Base-by-base conservation (phyloP, 1,284 basidiomycete genomes). In the Singerocomus rubriflavus region DNA sequence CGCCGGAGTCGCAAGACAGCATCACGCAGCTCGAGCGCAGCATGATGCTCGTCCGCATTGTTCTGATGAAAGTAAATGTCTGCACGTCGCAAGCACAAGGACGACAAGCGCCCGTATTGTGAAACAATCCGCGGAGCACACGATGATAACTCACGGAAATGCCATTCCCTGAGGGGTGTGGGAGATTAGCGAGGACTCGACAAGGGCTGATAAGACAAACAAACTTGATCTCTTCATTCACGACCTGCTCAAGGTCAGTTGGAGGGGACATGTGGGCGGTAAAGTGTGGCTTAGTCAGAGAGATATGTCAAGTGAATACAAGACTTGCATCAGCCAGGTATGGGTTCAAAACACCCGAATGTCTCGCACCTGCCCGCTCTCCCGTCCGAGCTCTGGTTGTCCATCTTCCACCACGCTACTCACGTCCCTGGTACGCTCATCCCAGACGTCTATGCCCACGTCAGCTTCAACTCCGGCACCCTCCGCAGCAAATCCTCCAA, bases 21-120 rank as follows among this genome's bases (percentile, higher is more conserved):
- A 59, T 89, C 84, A 0, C 85, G 76, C 31, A 89, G 72, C 38
- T 81, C 76, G 3, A 88, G 73, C 0, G 86, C 86, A 21, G 79
- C 82, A 38, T 79, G 74, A 47, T 83, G 80, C 54, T 87, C 79
- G 10, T 73, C 73, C 0, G 74, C 69, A 59, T 87, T 88, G 29
- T 75, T 72, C 67, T 88, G 85, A 56, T 81, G 80, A 64, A 88
- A 89, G 67, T 89, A 88, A 32, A 89, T 88, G 60, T 89, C 85
- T 87, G 55, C 2, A 26, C 4, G 26, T 12, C 27, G 14, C 17
- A 36, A 30, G 30, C 6, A 3, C 21, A 27, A 40, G 4, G 38
- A n/a, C 5, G 10, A 34, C 21, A 41, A 21, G 39, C 10, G 33
- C 51, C 33, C 17, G 34, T 27, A 34, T 39, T 40, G 44, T 21